A percentile compares a stretch with the other conserved stretches of the same genome.
Conservation (phyloP, 306 rosid species). For the Nissolia schottii region DNA sequence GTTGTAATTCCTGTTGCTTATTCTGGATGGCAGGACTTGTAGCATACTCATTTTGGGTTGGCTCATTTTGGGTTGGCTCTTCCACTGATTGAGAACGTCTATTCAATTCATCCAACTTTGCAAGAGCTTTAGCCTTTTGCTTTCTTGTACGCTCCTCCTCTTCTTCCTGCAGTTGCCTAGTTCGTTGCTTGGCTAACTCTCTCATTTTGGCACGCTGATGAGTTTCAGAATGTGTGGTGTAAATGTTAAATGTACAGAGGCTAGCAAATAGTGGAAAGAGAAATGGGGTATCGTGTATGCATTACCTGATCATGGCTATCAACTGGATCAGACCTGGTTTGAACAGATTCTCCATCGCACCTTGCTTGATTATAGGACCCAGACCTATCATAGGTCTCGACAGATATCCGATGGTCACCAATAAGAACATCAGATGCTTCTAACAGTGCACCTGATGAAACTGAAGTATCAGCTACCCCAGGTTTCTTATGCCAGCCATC, state of each 20-base stretch:
- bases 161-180: slow-evolving; percentile 81
- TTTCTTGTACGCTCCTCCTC: slow-evolving; percentile 77
- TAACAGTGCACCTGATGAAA: slow-evolving; percentile 33
- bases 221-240: slow-evolving; percentile 8
- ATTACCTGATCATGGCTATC: slow-evolving; percentile 72
- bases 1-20: slow-evolving; percentile 47
- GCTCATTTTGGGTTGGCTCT: slow-evolving; percentile 44
- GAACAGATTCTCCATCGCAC: slow-evolving; percentile 47
- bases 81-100: slow-evolving; percentile 46
- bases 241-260: slow-evolving; percentile 22
- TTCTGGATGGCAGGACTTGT: slow-evolving; percentile 39
- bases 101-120: slow-evolving; percentile 77
- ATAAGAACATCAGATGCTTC: slow-evolving; percentile 45
- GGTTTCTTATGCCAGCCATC: slow-evolving; percentile 62
- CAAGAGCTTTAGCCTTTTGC: slow-evolving; percentile 76
- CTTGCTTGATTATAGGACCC: slow-evolving; percentile 43
- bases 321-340: slow-evolving; percentile 40
- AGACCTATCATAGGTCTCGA: slow-evolving; percentile 40
- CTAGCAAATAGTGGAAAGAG: slow-evolving; percentile 8
- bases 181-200: slow-evolving; percentile 74
- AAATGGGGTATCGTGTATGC: slow-evolving; percentile 13
- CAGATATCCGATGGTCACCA: slow-evolving; percentile 46
- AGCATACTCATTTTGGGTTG: slow-evolving; percentile 41
- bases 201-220: slow-evolving; percentile 62
- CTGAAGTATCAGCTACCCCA: slow-evolving; percentile 36